phyloP scores from a whole-genome alignment of 257 asterid species.

The Cynanchum wilfordii region DNA sequence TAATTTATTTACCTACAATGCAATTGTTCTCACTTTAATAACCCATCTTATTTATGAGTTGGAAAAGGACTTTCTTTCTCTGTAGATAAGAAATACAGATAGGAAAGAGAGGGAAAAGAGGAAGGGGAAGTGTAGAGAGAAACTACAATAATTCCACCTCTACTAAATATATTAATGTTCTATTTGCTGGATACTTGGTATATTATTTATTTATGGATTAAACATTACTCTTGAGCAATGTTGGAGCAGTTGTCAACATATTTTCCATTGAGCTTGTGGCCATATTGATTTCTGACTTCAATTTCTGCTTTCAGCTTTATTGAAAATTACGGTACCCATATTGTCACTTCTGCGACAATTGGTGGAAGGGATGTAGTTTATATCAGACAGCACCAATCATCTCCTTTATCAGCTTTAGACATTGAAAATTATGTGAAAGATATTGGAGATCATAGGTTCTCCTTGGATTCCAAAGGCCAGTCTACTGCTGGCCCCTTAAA shows the following conservation, averaged over 20 bases:
- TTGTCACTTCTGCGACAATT: slow-evolving; percentile 85
- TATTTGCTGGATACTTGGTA: background rate
- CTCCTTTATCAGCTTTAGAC: slow-evolving; percentile 69
- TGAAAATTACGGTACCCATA: slow-evolving; percentile 94
- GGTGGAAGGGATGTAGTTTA: slow-evolving; percentile 97
- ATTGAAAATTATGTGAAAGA: slow-evolving; percentile 83
- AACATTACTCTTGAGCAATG: background rate
- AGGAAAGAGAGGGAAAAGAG: background rate
- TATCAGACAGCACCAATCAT: slow-evolving; percentile 82
- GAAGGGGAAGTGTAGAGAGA: background rate
- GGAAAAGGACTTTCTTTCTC: background rate
- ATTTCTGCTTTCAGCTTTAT: slow-evolving; percentile 69
- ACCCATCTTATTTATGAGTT: background rate
- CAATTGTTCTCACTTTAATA: background rate
- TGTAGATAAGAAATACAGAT: background rate
- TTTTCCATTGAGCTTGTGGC: background rate
- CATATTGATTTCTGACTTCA: slow-evolving; percentile 22
- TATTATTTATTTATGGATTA: background rate
- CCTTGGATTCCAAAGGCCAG: slow-evolving; percentile 68
- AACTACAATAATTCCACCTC: background rate
- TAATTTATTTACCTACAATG: background rate
- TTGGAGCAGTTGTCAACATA: background rate
- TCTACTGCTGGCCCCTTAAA: slow-evolving; percentile 67
- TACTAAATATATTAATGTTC: background rate
- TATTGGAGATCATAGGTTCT: slow-evolving; percentile 86